These are phyloP conservation scores for Ophiostoma tasmaniense DNA, from an alignment of 2,329 filamentous ascomycete genomes.

Conservation along the genomic window DNA sequence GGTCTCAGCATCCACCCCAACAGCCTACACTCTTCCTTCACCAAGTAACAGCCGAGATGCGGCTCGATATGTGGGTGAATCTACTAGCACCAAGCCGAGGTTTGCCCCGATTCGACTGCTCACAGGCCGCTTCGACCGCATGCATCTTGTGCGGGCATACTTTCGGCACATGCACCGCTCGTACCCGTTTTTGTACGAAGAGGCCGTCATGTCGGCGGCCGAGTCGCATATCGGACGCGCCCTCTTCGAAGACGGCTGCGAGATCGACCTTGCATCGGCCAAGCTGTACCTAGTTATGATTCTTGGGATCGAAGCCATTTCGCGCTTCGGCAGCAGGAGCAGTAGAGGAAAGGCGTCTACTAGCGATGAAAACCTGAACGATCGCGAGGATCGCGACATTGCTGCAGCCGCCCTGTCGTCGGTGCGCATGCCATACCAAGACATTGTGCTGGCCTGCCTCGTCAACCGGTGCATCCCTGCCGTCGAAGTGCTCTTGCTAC, in stretches of 20 bases:
- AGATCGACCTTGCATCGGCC: neutral
- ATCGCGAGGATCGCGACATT: neutral
- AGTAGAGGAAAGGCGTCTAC: neutral
- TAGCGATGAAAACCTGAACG: neutral
- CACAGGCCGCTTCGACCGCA: constrained; percentile 9
- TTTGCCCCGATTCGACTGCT: constrained; percentile 9
- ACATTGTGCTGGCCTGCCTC: constrained; percentile 35
- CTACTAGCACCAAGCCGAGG: neutral
- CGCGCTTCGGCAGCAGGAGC: neutral
- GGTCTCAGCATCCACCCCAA: neutral
- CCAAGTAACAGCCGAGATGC: constrained; percentile 10
- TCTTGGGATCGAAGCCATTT: neutral
- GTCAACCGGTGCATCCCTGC: constrained; percentile 30
- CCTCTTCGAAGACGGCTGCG: neutral
- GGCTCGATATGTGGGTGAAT: constrained; percentile 10
- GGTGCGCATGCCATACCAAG: constrained; percentile 32
- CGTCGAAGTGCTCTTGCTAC: constrained; percentile 20
- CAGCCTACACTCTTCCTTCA: constrained; percentile 5
- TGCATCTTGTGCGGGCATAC: constrained; percentile 35
- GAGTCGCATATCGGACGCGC: neutral
- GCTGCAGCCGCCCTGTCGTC: constrained; percentile 19
- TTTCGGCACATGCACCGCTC: constrained; percentile 38
- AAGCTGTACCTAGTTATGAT: constrained; percentile 7
- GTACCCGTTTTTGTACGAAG: constrained; percentile 37
- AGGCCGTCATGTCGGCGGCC: constrained; percentile 27